Conservation (phyloP, 2,329 filamentous ascomycete species). For the Calonectria fujianensis region DNA sequence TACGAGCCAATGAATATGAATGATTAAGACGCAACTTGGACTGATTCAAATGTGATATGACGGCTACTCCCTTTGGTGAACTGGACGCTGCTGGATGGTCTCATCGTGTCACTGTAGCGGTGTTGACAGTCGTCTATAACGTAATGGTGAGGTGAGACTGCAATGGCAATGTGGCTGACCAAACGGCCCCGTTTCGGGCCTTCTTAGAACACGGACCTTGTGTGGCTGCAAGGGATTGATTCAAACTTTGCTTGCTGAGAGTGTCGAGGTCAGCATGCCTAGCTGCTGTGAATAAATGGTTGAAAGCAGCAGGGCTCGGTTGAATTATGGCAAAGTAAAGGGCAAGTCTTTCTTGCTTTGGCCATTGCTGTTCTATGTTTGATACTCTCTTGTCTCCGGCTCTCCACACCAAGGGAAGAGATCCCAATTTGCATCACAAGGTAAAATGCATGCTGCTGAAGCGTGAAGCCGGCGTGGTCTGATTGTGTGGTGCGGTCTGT, state of each 20-base stretch:
- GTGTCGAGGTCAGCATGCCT: not conserved
- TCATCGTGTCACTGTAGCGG: not conserved
- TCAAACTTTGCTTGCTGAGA: not conserved
- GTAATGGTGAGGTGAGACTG: not conserved
- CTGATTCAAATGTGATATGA: not conserved
- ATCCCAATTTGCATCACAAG: not conserved
- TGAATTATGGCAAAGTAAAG: too few relatives aligned
- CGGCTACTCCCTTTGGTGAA: not conserved
- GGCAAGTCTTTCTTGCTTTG: too few relatives aligned
- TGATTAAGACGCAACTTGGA: constrained; percentile 10
- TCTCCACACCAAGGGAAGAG: too few relatives aligned
- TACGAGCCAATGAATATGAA: constrained; percentile 22
- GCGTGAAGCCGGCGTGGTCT: too few relatives aligned
- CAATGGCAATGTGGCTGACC: not conserved
- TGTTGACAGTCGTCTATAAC: not conserved
- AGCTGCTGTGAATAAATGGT: not conserved
- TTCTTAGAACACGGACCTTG: not conserved
- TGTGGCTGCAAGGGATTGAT: not conserved
- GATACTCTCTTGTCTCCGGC: too few relatives aligned
- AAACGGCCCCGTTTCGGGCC: not conserved
- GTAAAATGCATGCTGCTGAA: too few relatives aligned
- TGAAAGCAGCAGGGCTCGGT: too few relatives aligned
- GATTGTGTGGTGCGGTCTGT: not conserved
- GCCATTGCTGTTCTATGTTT: too few relatives aligned
- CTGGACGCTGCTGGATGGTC: not conserved